phyloP scores from a whole-genome alignment of 148 eudicot genomes.

The Silene uniflora region DNA sequence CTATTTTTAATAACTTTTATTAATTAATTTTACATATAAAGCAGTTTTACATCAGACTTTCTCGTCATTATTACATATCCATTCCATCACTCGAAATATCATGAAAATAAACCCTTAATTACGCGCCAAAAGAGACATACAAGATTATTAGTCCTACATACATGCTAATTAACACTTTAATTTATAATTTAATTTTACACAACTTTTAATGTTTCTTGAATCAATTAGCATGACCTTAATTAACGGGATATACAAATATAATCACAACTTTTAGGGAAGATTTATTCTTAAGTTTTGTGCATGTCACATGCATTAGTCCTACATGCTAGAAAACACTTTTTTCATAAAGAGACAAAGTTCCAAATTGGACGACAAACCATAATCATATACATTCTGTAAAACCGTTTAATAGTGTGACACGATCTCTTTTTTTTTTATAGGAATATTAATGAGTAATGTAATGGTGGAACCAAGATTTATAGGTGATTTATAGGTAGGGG shows the following conservation, averaged over 20 bases:
- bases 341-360: too few species aligned
- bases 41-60: too few species aligned
- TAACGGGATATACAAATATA: not conserved
- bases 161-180: not conserved
- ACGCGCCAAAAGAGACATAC: conserved; percentile 10
- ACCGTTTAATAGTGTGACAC: too few species aligned
- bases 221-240: conserved; percentile 13
- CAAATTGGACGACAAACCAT: too few species aligned
- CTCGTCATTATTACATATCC: not conserved
- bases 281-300: not conserved
- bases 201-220: conserved; percentile 6
- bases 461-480: too few species aligned
- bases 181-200: not conserved
- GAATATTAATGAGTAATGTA: too few species aligned
- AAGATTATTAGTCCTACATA: not conserved
- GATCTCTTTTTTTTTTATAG: too few species aligned
- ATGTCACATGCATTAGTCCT: conserved; percentile 1
- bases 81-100: not conserved
- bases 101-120: conserved; percentile 11
- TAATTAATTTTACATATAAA: too few species aligned
- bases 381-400: too few species aligned
- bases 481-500: too few species aligned
- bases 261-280: not conserved
- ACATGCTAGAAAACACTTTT: not conserved
- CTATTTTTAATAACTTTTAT: too few species aligned